Conservation (phyloP, 768 basidiomycete genomes). For the Phlebiopsis flavidoalba region DNA sequence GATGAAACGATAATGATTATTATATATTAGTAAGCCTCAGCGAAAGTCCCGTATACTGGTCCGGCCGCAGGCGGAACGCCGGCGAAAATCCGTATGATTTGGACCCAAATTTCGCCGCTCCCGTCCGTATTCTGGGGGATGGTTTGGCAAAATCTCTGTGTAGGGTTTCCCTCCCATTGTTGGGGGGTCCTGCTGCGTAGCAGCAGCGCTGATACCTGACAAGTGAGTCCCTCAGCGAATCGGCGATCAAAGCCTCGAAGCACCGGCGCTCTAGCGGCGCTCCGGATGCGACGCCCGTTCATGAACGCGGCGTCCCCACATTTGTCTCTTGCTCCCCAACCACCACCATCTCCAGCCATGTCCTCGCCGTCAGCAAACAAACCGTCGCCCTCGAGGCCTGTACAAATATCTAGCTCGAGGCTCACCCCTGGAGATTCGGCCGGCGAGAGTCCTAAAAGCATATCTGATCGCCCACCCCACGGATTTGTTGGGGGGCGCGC, state of each 20-base stretch:
- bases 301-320: constrained; percentile 2
- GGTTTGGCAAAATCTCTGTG: too few relatives aligned
- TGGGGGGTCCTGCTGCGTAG: too few relatives aligned
- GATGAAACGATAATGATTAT: too few relatives aligned
- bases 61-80: too few relatives aligned
- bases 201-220: too few relatives aligned
- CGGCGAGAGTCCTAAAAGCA: constrained; percentile 20
- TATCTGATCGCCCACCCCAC: constrained; percentile 57
- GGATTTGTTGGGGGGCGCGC: constrained; percentile 61
- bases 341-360: constrained; percentile 5
- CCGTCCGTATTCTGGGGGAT: too few relatives aligned
- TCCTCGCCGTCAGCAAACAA: constrained; percentile 2
- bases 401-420: constrained; percentile 19
- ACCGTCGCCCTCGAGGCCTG: constrained; percentile 14
- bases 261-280: not conserved
- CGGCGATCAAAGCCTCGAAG: not conserved
- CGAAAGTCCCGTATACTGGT: too few relatives aligned
- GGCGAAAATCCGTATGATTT: too few relatives aligned
- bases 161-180: too few relatives aligned
- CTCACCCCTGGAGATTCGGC: not conserved
- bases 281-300: not conserved
- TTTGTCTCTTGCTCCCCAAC: not conserved
- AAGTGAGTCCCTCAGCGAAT: not conserved
- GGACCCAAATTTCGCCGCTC: too few relatives aligned
- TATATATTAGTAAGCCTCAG: too few relatives aligned